A percentile compares a stretch with the other conserved stretches of the same genome.
Evolutionary conservation across 768 basidiomycete species (phyloP).

Genomic region (Mycena maculata): DNA sequence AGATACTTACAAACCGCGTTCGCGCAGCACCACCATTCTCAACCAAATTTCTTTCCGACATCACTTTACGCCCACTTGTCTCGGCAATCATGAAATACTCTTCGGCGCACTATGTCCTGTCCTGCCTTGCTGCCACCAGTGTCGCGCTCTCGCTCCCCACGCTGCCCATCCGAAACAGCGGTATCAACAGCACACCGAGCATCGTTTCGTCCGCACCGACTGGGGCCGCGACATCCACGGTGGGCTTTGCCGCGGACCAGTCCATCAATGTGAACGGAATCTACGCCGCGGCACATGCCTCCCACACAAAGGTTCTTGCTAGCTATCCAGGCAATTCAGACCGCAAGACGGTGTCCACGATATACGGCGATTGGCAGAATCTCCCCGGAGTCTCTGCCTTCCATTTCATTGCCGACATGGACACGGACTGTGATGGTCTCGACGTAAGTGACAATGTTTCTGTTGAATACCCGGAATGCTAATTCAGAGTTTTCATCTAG

Average conservation of each 20-base stretch:
- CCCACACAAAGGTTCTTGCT: constrained; percentile 28
- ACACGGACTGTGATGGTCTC: constrained; percentile 41
- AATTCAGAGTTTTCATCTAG: constrained; percentile 1
- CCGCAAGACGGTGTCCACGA: constrained; percentile 24
- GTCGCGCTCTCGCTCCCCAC: constrained; percentile 4
- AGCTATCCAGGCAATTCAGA: constrained; percentile 27
- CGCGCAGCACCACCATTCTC: too few species aligned
- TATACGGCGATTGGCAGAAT: constrained; percentile 37
- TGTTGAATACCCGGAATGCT: not conserved
- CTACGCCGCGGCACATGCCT: constrained; percentile 35
- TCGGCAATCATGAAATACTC: constrained; percentile 8
- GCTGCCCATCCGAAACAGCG: not conserved
- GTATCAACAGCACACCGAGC: not conserved
- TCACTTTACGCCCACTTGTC: not conserved
- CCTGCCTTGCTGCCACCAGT: not conserved
- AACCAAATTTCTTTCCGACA: too few species aligned
- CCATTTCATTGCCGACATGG: constrained; percentile 42
- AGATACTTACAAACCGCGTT: too few species aligned
- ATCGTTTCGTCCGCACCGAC: not conserved
- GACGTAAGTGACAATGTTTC: constrained; percentile 25
- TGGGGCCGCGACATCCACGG: not conserved
- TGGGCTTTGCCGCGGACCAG: constrained; percentile 33
- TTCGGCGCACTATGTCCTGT: not conserved
- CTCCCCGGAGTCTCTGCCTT: constrained; percentile 32
- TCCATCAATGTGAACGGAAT: constrained; percentile 36